Conservation (phyloP, 1,284 basidiomycete species). For the Ceratobasidium sp. region DNA sequence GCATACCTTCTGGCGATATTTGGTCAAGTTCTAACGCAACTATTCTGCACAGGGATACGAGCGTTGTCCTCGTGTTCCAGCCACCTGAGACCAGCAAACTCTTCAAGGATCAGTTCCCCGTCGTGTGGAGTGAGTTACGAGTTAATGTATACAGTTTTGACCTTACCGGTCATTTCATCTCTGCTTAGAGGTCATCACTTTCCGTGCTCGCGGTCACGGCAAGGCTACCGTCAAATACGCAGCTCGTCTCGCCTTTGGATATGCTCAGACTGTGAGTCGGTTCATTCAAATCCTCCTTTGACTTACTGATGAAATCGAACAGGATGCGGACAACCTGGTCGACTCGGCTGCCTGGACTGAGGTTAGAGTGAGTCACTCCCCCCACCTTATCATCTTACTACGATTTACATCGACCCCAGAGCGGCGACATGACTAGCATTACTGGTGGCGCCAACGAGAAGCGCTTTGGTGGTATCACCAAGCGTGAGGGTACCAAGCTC, state of each 20-base stretch:
- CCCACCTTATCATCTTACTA: background rate
- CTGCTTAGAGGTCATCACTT: conserved; percentile 23
- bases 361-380: background rate
- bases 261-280: conserved; percentile 22
- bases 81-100: conserved; percentile 5
- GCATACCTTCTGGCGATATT: background rate
- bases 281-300: background rate
- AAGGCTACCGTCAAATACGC: conserved; percentile 10
- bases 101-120: conserved; percentile 23
- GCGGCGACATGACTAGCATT: conserved; percentile 14
- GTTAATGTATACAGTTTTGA: background rate
- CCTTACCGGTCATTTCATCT: background rate
- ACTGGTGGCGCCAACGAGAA: background rate
- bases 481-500: conserved; percentile 17
- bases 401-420: background rate
- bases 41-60: conserved; percentile 5
- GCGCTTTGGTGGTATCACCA: conserved; percentile 15
- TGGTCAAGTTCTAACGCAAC: background rate
- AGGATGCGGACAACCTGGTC: conserved; percentile 25
- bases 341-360: conserved; percentile 16
- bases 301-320: background rate
- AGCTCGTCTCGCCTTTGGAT: conserved; percentile 25
- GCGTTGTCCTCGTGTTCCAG: conserved; percentile 24
- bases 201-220: conserved; percentile 16
- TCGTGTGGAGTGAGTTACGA: conserved; percentile 23